Base-by-base conservation (phyloP, 768 basidiomycete species). In the Neoboletus brunneissimus region DNA sequence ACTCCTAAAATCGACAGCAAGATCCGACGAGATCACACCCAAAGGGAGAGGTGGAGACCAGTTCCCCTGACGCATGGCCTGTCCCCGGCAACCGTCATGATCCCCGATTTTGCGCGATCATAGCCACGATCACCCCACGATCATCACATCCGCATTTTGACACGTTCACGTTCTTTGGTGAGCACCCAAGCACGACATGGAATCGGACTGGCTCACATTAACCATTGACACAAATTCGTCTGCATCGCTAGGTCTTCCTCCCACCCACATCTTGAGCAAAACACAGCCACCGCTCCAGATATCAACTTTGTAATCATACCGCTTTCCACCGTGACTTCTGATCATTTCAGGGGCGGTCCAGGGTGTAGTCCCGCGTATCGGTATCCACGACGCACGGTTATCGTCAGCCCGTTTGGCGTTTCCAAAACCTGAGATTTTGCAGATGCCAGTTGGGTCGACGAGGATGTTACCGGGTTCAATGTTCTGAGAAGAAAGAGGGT, bases 201-300 rank as follows among this genome's bases (percentile, higher is more conserved):
- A 31, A 37, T n/a, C 16, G 13, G 35, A 18, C 18, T 15, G 11
- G 3, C 32, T 56, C 63, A 91, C 93, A 80, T 92, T 89, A 72
- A 91, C 87, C 85, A 97, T 89, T 54, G 94, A 91, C 1, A 88
- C 85, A 53, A 95, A 79, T 59, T 81, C 81, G 71, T 93, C 89
- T 62, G 91, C 87, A 29, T 41, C 86, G 27, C 77, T 95, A 3
- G 94, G 93, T 49, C 91, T 77, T 65, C 84, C 81, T 8, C 94
- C 95, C 22, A 87, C 88, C 87, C 91, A 94, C 96, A 98, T 98
- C 73, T 95, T 94, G 59, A 96, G 78, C 11, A 94, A 88, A 9
- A 98, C 90, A 75, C 95, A 98, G 2, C 95, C 95, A 3, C 94
- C 81, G 70, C 89, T 91, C 95, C 95, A 98, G 60, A 98, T 93